A percentile compares a stretch with the other conserved stretches of the same genome.
phyloP scores from a whole-genome alignment of 768 basidiomycete genomes.

The Termitomyces sp. region DNA sequence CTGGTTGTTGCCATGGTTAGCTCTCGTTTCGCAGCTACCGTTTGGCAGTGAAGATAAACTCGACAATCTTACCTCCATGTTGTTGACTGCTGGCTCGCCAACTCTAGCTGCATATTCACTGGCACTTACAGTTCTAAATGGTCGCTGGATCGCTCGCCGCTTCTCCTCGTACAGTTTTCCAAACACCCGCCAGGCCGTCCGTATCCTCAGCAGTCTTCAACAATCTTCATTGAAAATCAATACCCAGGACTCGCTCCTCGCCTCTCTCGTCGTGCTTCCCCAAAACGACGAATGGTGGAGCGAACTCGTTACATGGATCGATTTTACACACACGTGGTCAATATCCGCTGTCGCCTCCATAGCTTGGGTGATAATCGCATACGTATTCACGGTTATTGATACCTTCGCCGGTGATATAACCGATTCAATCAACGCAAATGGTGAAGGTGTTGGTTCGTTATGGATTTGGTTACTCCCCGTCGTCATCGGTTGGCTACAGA shows the following conservation, averaged over 20 bases:
- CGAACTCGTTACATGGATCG: conserved; percentile 24
- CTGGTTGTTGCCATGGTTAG: too few species aligned
- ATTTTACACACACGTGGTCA: conserved; percentile 33
- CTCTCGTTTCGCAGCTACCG: too few species aligned
- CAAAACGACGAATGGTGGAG: conserved; percentile 40
- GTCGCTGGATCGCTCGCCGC: conserved; percentile 33
- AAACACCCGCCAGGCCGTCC: conserved; percentile 25
- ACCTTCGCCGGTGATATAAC: conserved; percentile 23
- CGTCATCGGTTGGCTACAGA: conserved; percentile 38
- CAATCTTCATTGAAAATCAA: conserved; percentile 33
- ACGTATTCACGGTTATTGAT: conserved; percentile 33
- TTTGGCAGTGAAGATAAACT: conserved; percentile 26
- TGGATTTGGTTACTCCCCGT: conserved; percentile 44
- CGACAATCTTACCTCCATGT: conserved; percentile 37
- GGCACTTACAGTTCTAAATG: conserved; percentile 37
- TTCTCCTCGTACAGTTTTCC: conserved; percentile 27
- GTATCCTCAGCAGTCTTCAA: conserved; percentile 33
- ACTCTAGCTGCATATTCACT: conserved; percentile 41
- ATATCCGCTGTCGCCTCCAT: conserved; percentile 34
- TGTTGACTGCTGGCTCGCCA: conserved; percentile 41
- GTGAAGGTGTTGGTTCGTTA: conserved; percentile 34
- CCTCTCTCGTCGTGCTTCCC: conserved; percentile 36
- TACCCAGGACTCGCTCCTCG: conserved; percentile 21
- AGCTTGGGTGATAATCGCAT: conserved; percentile 40
- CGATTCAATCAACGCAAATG: conserved; percentile 24